These are phyloP conservation scores for Botrytis hyacinthi DNA, from an alignment of 2,329 filamentous ascomycete genomes.

Conservation along the genomic window DNA sequence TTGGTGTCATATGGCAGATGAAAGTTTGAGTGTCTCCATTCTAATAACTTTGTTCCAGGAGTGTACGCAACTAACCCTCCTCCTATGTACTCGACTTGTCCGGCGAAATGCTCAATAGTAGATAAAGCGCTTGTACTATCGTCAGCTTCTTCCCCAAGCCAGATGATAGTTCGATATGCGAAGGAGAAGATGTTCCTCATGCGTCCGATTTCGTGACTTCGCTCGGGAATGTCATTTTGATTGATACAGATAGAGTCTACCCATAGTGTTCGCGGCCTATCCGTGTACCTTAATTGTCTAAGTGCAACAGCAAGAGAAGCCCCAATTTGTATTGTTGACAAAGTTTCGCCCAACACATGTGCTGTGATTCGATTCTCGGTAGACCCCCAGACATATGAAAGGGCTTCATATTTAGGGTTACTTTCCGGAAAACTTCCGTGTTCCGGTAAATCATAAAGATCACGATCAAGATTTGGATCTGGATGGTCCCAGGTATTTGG, in stretches of 20 bases:
- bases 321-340: neutral
- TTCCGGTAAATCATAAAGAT: neutral
- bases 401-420: neutral
- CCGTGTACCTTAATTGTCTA: neutral
- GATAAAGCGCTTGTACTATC: neutral
- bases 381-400: neutral
- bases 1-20: neutral
- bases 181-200: neutral
- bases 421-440: neutral
- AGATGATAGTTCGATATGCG: neutral
- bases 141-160: neutral
- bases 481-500: neutral
- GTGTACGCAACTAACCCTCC: neutral
- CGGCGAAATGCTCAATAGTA: neutral
- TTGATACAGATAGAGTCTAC: neutral
- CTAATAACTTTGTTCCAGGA: neutral
- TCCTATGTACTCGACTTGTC: neutral
- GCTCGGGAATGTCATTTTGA: neutral
- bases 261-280: neutral
- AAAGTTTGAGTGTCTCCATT: neutral
- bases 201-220: neutral
- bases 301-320: neutral
- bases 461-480: neutral
- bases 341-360: neutral
- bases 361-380: neutral